Conservation (phyloP, 176 grass and related monocot genomes). For the Neostapfia colusana region DNA sequence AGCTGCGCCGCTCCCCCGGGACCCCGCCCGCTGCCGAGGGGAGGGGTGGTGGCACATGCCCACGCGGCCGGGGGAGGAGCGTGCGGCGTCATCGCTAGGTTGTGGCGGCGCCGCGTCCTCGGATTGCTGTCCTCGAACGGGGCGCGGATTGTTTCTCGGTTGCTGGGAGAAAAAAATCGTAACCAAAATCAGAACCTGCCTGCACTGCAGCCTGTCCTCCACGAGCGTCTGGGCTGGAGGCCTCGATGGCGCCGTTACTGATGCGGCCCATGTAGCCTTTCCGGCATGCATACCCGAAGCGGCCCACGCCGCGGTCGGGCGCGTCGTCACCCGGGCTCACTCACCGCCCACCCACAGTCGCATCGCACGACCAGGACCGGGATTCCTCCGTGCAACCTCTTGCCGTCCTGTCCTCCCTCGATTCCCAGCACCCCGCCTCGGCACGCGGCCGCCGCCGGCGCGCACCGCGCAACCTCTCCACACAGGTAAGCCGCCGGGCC, state of each 20-base stretch:
- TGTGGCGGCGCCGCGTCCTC: background rate
- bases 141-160: background rate
- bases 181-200: too few relatives aligned
- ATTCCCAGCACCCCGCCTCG: constrained; percentile 25
- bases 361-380: constrained; percentile 5
- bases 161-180: background rate
- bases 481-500: constrained; percentile 9
- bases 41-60: constrained; percentile 32
- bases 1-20: constrained; percentile 42
- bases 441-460: constrained; percentile 37
- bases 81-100: background rate
- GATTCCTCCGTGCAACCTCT: constrained; percentile 22
- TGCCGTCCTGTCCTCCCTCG: constrained; percentile 18
- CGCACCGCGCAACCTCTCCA: background rate
- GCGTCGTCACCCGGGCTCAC: background rate
- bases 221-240: background rate
- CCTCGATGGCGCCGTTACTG: background rate
- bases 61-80: background rate
- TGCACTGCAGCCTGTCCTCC: too few relatives aligned
- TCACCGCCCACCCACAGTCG: background rate
- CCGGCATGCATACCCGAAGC: background rate
- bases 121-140: background rate
- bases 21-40: background rate
- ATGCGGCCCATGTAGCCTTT: background rate
- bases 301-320: background rate